Conservation (phyloP, 1,139 yeast genomes). For the Hanseniaspora sp. region DNA sequence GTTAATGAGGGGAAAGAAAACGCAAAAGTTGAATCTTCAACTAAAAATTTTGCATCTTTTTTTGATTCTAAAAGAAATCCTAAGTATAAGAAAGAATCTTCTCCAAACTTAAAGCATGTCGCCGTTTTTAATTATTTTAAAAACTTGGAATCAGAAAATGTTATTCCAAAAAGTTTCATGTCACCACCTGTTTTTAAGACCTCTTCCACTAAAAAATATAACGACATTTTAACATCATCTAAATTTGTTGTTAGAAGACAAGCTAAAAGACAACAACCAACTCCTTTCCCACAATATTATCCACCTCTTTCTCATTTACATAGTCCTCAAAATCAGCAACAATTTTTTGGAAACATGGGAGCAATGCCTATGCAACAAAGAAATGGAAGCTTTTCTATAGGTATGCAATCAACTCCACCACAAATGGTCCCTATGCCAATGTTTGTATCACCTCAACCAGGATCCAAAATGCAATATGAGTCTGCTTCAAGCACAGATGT, state of each 20-base stretch:
- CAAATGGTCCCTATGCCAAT: conserved; percentile 12
- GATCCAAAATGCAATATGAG: neutral
- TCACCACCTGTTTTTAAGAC: conserved; percentile 5
- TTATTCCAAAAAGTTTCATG: conserved; percentile 12
- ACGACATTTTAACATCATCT: neutral
- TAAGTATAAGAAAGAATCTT: neutral
- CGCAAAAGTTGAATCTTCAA: neutral
- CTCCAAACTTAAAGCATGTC: neutral
- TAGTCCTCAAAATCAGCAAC: neutral
- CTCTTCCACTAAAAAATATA: conserved; percentile 4
- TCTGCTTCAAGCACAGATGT: neutral
- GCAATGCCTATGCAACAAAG: neutral
- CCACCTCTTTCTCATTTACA: neutral
- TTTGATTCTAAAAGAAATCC: conserved; percentile 6
- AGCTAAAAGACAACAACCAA: neutral
- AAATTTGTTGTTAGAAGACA: neutral
- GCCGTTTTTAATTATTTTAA: conserved; percentile 4
- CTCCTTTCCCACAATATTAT: neutral
- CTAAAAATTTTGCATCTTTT: neutral
- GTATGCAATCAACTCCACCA: neutral
- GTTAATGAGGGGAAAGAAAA: neutral
- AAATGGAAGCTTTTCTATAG: conserved; percentile 3
- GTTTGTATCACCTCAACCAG: conserved; percentile 2
- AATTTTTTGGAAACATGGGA: neutral
- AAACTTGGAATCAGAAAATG: neutral